phyloP scores from a whole-genome alignment of 345 rosid species.

The Jatropha curcas region DNA sequence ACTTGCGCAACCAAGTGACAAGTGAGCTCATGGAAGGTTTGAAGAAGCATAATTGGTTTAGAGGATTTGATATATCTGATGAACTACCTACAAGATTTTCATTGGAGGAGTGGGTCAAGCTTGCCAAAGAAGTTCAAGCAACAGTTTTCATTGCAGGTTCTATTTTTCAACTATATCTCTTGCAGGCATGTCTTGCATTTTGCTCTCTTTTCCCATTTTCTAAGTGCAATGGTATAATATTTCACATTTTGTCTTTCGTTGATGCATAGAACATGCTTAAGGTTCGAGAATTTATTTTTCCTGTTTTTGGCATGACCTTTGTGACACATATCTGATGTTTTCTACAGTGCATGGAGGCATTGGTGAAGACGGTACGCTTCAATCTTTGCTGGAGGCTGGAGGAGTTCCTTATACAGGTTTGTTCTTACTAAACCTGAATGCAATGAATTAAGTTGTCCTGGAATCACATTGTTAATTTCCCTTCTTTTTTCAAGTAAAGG shows the following conservation, averaged over 20 bases:
- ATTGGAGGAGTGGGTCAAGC: constrained; percentile 70
- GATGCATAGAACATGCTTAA: too few species aligned
- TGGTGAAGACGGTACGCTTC: constrained; percentile 96
- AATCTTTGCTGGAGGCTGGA: constrained; percentile 69
- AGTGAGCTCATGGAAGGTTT: constrained; percentile 70
- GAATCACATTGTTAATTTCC: constrained; percentile 14
- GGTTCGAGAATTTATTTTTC: neutral
- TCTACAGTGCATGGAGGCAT: constrained; percentile 90
- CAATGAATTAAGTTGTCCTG: neutral
- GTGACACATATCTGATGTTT: constrained; percentile 19
- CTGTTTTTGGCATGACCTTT: neutral
- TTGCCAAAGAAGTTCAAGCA: constrained; percentile 64
- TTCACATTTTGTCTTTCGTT: neutral
- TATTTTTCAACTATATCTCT: constrained; percentile 15
- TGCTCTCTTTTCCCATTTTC: constrained; percentile 6
- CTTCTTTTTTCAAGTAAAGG: constrained; percentile 46
- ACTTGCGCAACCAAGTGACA: constrained; percentile 71
- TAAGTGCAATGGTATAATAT: neutral
- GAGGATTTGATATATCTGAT: constrained; percentile 78
- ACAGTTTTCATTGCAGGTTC: constrained; percentile 90
- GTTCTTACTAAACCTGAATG: constrained; percentile 7
- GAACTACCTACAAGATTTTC: constrained; percentile 58
- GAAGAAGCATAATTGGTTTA: constrained; percentile 69
- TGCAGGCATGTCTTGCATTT: neutral
- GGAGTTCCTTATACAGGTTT: constrained; percentile 86